Percentiles rank a stretch among this genome's conserved stretches.
Conservation (phyloP, 2,329 filamentous ascomycete species). For the Apiospora arundinis region DNA sequence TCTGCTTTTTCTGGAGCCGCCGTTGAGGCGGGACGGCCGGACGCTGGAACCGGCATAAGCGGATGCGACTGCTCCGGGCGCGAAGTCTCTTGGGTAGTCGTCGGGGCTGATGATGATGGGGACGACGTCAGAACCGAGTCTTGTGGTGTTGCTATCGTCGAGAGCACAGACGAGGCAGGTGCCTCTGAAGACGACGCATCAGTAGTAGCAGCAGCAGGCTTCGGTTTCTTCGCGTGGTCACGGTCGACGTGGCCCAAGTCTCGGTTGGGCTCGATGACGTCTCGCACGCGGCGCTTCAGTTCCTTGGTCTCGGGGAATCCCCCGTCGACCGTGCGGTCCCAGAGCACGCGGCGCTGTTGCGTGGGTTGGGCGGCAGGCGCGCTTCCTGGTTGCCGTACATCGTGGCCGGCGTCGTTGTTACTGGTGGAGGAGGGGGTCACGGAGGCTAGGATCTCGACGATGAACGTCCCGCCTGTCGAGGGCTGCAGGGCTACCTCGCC, state of each 20-base stretch:
- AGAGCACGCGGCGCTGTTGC: constrained; percentile 62
- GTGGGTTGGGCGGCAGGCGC: neutral
- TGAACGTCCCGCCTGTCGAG: constrained; percentile 82
- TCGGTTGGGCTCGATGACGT: constrained; percentile 78
- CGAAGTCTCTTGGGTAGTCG: neutral
- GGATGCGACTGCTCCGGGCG: neutral
- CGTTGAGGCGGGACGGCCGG: neutral
- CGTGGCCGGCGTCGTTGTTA: constrained; percentile 29
- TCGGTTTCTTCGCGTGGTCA: constrained; percentile 38
- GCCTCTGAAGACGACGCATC: neutral
- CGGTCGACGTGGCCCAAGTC: constrained; percentile 84
- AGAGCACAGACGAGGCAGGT: neutral
- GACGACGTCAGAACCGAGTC: neutral
- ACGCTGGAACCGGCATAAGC: neutral
- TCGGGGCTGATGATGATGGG: neutral
- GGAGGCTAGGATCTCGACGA: constrained; percentile 65
- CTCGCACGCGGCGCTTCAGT: constrained; percentile 82
- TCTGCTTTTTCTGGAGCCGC: constrained; percentile 16
- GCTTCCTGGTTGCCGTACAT: constrained; percentile 34
- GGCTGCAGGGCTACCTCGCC: constrained; percentile 90
- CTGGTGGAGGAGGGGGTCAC: constrained; percentile 25
- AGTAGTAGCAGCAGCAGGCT: neutral
- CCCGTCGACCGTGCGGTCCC: constrained; percentile 86
- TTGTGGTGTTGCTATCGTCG: neutral
- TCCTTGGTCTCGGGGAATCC: constrained; percentile 96